Evolutionary conservation across 345 rosid genomes (phyloP), one percentile per base, ranked within the genome.

Genomic region (Ceriops zippeliana): DNA sequence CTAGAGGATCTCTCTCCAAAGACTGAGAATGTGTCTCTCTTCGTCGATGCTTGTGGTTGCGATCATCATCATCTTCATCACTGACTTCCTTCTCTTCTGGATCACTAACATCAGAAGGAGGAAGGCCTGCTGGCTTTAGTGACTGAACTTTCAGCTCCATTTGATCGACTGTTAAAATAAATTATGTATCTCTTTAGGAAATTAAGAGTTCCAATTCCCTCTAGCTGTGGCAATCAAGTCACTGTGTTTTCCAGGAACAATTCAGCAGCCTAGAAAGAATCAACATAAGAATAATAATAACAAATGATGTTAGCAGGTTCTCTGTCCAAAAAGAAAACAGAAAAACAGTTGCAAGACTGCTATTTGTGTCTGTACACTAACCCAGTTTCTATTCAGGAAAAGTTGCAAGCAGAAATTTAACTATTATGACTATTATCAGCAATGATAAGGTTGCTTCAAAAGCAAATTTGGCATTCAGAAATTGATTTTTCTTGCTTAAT

Each of bases 21-120:
- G 97, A 88, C 49, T 86, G 89, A 73, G 97, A 84, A 42, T 1
- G 5, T 19, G 86, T 69, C 69, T 88, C 99, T 67, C 82, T 69
- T 73, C 90, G 81, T 42, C 98, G 96, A 75, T 93, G 99, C 75
- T 95, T 93, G 81, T 91, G 97, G 81, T 95, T 93, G 82, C 96
- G 93, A 70, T 93, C 96, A 76, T 95, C 99, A 34, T 95, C 99
- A 70, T 95, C 99, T 56, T 95, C 98, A 67, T 95, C 99, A 59
- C 96, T 93, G 63, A 93, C 78, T 84, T 93, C 99, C 80, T 87
- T 89, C 76, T 90, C 98, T 73, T 90, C 91, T 26, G 91, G 96
- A 72, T 86, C 96, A 81, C 87, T 86, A 59, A 67, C 70, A 65
- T 91, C 89, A 22, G 86, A 77, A 49, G 95, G 80, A 70, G 96